These are phyloP conservation scores for Carnegiea gigantea DNA, from an alignment of 179 eudicot species.

Conservation along the genomic window DNA sequence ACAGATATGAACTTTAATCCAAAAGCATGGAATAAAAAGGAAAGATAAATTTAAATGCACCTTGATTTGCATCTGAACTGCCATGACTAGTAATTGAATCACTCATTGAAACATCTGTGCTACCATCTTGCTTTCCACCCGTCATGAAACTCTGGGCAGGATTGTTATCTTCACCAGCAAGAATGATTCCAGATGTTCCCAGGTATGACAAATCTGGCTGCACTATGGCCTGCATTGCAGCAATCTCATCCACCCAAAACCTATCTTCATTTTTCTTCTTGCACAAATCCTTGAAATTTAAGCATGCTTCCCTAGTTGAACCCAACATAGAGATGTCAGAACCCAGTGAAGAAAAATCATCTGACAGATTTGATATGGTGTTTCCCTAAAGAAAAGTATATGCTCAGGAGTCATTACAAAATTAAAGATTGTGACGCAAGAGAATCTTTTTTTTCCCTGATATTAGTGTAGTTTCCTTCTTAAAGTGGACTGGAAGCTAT, in stretches of 20 bases:
- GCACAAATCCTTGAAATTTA: slow-evolving; percentile 68
- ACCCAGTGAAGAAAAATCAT: slow-evolving; percentile 1
- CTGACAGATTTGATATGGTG: neutral
- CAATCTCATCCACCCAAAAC: slow-evolving; percentile 82
- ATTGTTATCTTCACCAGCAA: slow-evolving; percentile 56
- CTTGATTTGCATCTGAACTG: slow-evolving; percentile 47
- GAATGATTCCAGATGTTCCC: slow-evolving; percentile 59
- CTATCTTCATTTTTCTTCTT: slow-evolving; percentile 69
- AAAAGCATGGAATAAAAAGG: neutral
- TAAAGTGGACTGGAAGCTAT: neutral
- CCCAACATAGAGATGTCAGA: slow-evolving; percentile 13
- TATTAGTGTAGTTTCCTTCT: neutral
- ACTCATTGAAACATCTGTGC: slow-evolving; percentile 45
- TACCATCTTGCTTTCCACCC: slow-evolving; percentile 38
- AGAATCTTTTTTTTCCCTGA: neutral
- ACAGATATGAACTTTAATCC: neutral
- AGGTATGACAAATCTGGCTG: slow-evolving; percentile 51
- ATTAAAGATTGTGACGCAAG: slow-evolving; percentile 1
- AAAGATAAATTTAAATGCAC: slow-evolving; percentile 26
- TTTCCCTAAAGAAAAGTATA: neutral
- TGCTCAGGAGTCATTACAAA: neutral
- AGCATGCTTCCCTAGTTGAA: slow-evolving; percentile 69
- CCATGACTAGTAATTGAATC: slow-evolving; percentile 56
- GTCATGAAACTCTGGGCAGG: slow-evolving; percentile 30
- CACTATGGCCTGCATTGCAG: slow-evolving; percentile 77